Conservation (phyloP, 805 yeast species). For the Candida morakotiae region DNA sequence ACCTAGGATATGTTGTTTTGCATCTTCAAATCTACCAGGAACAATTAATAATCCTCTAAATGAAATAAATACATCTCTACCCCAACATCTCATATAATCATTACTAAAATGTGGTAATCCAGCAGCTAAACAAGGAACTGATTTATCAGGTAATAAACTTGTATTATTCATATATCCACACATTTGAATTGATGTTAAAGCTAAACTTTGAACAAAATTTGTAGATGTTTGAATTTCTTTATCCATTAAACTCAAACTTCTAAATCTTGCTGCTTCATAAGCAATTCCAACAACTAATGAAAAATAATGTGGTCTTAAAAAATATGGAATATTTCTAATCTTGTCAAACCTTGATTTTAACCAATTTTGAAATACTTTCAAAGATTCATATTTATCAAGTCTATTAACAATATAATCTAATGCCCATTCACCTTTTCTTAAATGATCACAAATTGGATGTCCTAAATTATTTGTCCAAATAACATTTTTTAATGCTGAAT, state of each 20-base stretch:
- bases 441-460: slow-evolving; percentile 76
- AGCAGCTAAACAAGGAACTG: slow-evolving; percentile 82
- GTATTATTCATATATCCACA: slow-evolving; percentile 69
- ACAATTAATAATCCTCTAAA: slow-evolving; percentile 76
- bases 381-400: slow-evolving; percentile 47
- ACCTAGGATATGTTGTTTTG: slow-evolving; percentile 73
- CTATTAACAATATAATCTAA: slow-evolving; percentile 69
- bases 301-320: slow-evolving; percentile 82
- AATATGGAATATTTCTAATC: slow-evolving; percentile 67
- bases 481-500: slow-evolving; percentile 57
- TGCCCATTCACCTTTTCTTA: slow-evolving; percentile 88
- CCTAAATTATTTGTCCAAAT: slow-evolving; percentile 73
- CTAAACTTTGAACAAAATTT: slow-evolving; percentile 72
- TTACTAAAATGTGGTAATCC: slow-evolving; percentile 92
- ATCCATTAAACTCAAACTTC: slow-evolving; percentile 58
- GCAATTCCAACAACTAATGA: slow-evolving; percentile 77
- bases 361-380: slow-evolving; percentile 65
- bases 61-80: slow-evolving; percentile 90
- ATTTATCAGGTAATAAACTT: slow-evolving; percentile 61
- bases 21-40: slow-evolving; percentile 75
- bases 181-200: slow-evolving; percentile 85
- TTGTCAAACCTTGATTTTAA: slow-evolving; percentile 58
- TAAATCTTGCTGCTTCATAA: slow-evolving; percentile 73
- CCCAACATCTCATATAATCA: slow-evolving; percentile 97
- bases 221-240: slow-evolving; percentile 56